These are phyloP conservation scores for Carex sylvatica DNA, from an alignment of 202 grass and related monocot species.

Conservation along the genomic window DNA sequence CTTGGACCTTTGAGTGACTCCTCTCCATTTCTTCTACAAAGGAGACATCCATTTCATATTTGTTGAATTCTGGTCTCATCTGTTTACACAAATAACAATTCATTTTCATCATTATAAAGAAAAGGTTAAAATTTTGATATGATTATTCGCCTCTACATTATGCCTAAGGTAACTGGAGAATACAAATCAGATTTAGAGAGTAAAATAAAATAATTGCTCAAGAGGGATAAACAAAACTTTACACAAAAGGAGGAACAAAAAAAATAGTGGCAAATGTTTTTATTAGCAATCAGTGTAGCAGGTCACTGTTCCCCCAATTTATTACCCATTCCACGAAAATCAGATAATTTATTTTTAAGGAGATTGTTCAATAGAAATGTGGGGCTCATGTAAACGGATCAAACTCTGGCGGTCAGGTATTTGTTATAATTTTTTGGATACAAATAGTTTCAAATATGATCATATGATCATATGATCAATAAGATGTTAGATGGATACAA, in stretches of 20 bases:
- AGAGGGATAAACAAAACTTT: neutral
- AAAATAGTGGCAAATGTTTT: conserved; percentile 23
- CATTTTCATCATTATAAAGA: neutral
- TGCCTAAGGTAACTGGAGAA: neutral
- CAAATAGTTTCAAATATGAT: no score
- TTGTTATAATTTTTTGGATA: no score
- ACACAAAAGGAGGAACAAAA: no score
- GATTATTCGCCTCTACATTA: neutral
- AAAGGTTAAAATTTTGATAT: neutral
- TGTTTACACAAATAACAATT: neutral
- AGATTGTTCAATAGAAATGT: neutral
- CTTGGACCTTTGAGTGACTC: neutral
- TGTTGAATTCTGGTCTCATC: neutral
- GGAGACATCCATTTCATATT: neutral
- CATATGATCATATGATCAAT: no score
- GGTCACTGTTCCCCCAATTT: neutral
- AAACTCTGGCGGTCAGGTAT: no score
- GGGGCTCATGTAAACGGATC: neutral
- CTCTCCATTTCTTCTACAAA: no score
- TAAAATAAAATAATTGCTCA: neutral
- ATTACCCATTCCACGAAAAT: neutral
- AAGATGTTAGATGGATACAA: no score
- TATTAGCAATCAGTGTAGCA: conserved; percentile 11
- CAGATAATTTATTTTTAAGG: neutral
- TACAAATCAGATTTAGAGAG: neutral